A percentile compares a stretch with the other conserved stretches of the same genome.
These are phyloP conservation scores for Coemansia biformis DNA, from an alignment of 192 early-diverging fungal species.

Conservation along the genomic window DNA sequence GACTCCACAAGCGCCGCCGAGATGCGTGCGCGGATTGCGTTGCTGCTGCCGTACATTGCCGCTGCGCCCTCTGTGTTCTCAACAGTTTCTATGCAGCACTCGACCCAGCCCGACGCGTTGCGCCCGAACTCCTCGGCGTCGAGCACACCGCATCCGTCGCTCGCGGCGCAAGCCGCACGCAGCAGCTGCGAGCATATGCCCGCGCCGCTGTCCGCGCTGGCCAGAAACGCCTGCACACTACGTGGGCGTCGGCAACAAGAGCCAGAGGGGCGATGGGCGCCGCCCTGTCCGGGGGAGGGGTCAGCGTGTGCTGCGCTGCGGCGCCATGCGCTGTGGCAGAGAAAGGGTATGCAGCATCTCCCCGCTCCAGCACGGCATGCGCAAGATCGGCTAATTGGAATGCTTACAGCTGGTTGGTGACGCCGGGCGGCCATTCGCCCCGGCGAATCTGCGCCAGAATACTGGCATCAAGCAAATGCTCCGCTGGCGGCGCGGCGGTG, in stretches of 20 bases:
- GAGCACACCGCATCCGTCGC: background rate
- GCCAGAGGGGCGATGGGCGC: background rate
- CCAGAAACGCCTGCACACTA: conserved; percentile 39
- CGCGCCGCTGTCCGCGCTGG: conserved; percentile 9
- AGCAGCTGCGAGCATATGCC: conserved; percentile 36
- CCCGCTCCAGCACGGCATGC: no score
- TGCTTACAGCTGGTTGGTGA: conserved; percentile 42
- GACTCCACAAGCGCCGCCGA: conserved; percentile 29
- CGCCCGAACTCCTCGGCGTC: conserved; percentile 21
- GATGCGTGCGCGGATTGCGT: conserved; percentile 16
- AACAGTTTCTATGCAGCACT: conserved; percentile 22
- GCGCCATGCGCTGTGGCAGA: no score
- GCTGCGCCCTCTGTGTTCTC: conserved; percentile 15
- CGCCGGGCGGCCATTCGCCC: conserved; percentile 31
- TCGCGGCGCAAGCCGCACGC: conserved; percentile 10
- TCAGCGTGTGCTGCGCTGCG: background rate
- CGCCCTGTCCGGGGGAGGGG: no score
- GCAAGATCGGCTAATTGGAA: no score
- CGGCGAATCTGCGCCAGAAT: conserved; percentile 28
- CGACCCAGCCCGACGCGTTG: conserved; percentile 20
- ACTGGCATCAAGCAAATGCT: conserved; percentile 16
- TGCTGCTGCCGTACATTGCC: conserved; percentile 2
- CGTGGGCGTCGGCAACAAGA: background rate
- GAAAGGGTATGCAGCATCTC: no score
- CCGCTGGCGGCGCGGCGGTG: background rate